Conservation (phyloP, 2,329 filamentous ascomycete species). For the Colletotrichum abscissum region DNA sequence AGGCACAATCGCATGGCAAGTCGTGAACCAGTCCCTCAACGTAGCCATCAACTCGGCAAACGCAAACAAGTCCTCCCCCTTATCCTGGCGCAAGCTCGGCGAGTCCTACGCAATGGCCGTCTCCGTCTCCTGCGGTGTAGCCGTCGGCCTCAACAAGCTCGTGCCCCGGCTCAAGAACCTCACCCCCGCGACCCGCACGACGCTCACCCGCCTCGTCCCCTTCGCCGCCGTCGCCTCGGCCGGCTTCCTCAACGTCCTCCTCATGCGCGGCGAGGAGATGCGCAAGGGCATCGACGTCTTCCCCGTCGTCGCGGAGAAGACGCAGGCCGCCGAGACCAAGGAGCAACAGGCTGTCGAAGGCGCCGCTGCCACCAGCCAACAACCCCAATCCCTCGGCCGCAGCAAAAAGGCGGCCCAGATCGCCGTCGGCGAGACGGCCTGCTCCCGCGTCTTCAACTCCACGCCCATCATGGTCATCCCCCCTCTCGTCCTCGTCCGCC, state of each 20-base stretch:
- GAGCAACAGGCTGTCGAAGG: conserved; percentile 67
- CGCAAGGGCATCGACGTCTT: conserved; percentile 92
- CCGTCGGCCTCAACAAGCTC: conserved; percentile 88
- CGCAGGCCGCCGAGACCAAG: conserved; percentile 62
- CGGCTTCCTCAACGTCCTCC: conserved; percentile 92
- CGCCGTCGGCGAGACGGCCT: conserved; percentile 91
- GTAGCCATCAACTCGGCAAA: conserved; percentile 98
- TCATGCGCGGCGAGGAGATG: conserved; percentile 98
- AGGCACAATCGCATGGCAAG: conserved; percentile 93
- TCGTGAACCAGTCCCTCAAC: conserved; percentile 97
- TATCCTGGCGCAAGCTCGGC: conserved; percentile 82
- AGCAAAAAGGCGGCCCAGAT: conserved; percentile 88
- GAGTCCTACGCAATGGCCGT: conserved; percentile 95
- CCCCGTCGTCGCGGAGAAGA: conserved; percentile 78
- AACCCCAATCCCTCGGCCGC: conserved; percentile 79
- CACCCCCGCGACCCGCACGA: conserved; percentile 77
- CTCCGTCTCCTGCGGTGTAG: conserved; percentile 91
- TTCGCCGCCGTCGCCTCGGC: conserved; percentile 96
- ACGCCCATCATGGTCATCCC: conserved; percentile 98
- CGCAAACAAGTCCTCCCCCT: conserved; percentile 94
- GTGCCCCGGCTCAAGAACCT: conserved; percentile 86
- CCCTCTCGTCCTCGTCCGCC: conserved; percentile 82
- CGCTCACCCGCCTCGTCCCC: conserved; percentile 89
- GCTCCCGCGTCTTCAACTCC: conserved; percentile 91
- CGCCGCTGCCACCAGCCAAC: conserved; percentile 56